Evolutionary conservation across 2,329 filamentous ascomycete species (phyloP).

Genomic region (Penicillium sp.): DNA sequence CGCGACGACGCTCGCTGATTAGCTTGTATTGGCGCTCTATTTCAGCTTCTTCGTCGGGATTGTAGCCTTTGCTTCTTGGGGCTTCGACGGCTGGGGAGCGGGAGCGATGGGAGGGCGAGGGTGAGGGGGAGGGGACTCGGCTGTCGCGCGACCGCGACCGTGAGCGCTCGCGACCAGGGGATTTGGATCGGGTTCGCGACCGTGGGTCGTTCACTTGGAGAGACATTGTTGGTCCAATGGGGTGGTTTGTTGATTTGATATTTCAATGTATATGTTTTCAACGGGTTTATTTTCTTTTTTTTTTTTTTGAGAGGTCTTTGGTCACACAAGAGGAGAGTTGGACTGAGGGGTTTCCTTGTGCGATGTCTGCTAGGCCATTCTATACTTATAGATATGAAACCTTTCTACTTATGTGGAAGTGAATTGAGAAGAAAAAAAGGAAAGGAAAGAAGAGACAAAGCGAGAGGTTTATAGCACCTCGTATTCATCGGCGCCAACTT

Average conservation of each 20-base stretch:
- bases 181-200: conserved; percentile 48
- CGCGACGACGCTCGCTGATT: conserved; percentile 15
- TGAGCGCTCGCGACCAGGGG: conserved; percentile 46
- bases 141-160: conserved; percentile 46
- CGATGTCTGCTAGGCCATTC: background rate
- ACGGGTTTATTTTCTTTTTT: background rate
- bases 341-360: background rate
- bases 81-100: conserved; percentile 26
- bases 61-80: conserved; percentile 14
- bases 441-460: background rate
- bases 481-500: background rate
- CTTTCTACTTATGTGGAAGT: background rate
- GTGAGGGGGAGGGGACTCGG: conserved; percentile 34
- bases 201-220: conserved; percentile 44
- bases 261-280: background rate
- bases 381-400: background rate
- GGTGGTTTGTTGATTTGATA: background rate
- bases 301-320: background rate
- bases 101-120: conserved; percentile 24
- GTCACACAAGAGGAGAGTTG: background rate
- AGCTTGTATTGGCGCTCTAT: conserved; percentile 26
- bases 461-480: background rate
- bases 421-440: background rate
- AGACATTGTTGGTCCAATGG: conserved; percentile 29
- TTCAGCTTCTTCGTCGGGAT: conserved; percentile 21